Conservation (phyloP, 2,329 filamentous ascomycete species). For the Beauveria bassiana region DNA sequence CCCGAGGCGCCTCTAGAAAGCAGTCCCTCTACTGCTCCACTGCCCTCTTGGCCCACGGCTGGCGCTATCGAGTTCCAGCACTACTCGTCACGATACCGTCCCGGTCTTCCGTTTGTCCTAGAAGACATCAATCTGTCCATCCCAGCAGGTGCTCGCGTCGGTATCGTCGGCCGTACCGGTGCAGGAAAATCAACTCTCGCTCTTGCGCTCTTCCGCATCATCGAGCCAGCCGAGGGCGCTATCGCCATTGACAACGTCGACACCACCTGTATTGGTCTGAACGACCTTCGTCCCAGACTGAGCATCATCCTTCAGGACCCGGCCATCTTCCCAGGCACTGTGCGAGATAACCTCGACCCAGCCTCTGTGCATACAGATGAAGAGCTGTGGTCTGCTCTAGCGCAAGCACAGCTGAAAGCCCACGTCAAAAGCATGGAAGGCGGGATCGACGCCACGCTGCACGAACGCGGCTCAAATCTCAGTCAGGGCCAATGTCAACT, state of each 20-base stretch:
- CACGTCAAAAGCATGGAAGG: conserved; percentile 74
- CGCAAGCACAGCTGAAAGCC: conserved; percentile 80
- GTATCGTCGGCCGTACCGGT: conserved; percentile 87
- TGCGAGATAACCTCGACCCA: conserved; percentile 76
- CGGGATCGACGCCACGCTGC: conserved; percentile 71
- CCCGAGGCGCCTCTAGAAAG: conserved; percentile 78
- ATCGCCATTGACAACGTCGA: conserved; percentile 63
- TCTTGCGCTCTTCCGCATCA: conserved; percentile 79
- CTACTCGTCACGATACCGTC: conserved; percentile 79
- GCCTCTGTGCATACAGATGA: conserved; percentile 8
- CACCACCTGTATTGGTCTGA: conserved; percentile 30
- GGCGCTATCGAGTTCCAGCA: conserved; percentile 78
- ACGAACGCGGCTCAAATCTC: conserved; percentile 87
- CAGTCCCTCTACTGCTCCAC: conserved; percentile 71
- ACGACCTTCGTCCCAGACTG: conserved; percentile 73
- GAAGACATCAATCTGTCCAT: conserved; percentile 80
- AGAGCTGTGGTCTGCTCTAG: conserved; percentile 30
- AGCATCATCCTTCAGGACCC: conserved; percentile 94
- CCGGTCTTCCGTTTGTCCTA: conserved; percentile 74
- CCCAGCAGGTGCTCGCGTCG: conserved; percentile 87
- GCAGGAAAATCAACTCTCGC: conserved; percentile 88
- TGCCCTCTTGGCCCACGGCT: conserved; percentile 76
- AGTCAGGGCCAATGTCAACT: conserved; percentile 85
- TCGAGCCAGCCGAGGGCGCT: conserved; percentile 67
- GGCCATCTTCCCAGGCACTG: conserved; percentile 77